Conservation (phyloP, 164 flowering plant species). For the Buxus sempervirens region DNA sequence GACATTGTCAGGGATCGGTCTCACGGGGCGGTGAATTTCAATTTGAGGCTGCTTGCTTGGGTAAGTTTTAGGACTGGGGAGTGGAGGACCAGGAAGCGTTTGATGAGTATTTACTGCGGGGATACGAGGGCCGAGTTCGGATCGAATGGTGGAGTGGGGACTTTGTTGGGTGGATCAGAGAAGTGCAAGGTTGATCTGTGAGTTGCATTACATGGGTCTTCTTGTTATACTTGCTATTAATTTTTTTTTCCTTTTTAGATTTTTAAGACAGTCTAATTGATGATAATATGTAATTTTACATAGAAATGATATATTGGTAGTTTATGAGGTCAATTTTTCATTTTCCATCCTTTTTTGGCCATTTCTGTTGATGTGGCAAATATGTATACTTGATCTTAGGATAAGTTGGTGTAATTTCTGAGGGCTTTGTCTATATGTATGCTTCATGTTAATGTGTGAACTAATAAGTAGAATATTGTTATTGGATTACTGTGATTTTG, state of each 20-base stretch:
- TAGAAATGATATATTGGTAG: not conserved
- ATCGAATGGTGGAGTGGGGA: conserved; percentile 25
- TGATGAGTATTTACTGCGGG: conserved; percentile 42
- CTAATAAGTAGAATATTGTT: too few species aligned
- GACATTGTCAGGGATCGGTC: conserved; percentile 31
- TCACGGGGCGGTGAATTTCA: conserved; percentile 41
- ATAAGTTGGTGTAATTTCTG: too few species aligned
- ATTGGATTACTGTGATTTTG: too few species aligned
- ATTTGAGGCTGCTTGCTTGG: conserved; percentile 35
- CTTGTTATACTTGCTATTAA: too few species aligned
- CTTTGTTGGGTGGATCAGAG: conserved; percentile 32
- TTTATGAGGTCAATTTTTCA: not conserved
- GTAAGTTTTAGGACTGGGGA: conserved; percentile 40
- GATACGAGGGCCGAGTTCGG: conserved; percentile 33
- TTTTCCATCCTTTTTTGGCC: not conserved
- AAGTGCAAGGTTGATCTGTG: conserved; percentile 49
- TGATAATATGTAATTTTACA: not conserved
- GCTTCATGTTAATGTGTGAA: too few species aligned
- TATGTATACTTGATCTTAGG: too few species aligned
- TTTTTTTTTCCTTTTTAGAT: too few species aligned
- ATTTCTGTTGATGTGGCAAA: too few species aligned
- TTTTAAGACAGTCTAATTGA: not conserved
- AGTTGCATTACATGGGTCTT: conserved; percentile 10
- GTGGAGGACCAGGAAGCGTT: conserved; percentile 44
- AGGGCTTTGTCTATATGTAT: too few species aligned